Evolutionary conservation across 2,329 filamentous ascomycete genomes (phyloP).

Genomic region (Colletotrichum costaricense): DNA sequence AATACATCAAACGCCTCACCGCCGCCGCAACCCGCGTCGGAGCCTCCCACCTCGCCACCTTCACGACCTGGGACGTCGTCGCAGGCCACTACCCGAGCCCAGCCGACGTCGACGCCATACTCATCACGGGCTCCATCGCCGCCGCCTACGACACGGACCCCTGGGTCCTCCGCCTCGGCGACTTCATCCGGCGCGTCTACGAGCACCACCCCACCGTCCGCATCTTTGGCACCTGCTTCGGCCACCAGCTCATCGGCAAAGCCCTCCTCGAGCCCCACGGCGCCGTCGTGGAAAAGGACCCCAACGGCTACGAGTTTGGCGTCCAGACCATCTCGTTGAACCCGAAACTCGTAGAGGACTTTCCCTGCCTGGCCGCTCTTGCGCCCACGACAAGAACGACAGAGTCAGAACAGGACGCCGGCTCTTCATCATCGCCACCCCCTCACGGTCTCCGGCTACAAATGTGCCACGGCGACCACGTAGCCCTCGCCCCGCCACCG

Average conservation of each 20-base stretch:
- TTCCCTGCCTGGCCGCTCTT: constrained; percentile 47
- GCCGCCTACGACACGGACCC: constrained; percentile 55
- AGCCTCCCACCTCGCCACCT: constrained; percentile 25
- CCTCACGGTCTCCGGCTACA: constrained; percentile 48
- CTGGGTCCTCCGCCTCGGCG: constrained; percentile 57
- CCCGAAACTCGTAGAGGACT: constrained; percentile 52
- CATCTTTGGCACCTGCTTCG: constrained; percentile 59
- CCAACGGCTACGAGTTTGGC: constrained; percentile 58
- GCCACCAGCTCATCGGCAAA: constrained; percentile 59
- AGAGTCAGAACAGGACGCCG: too few relatives aligned
- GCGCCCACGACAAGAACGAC: background rate
- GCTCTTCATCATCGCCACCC: too few relatives aligned
- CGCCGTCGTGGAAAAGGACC: constrained; percentile 47
- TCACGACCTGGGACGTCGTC: constrained; percentile 46
- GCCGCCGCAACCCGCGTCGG: background rate
- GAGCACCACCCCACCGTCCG: constrained; percentile 43
- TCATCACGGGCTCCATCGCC: constrained; percentile 49
- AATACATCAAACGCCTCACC: constrained; percentile 17
- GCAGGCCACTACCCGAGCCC: constrained; percentile 42
- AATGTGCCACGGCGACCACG: constrained; percentile 60
- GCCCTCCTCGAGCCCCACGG: constrained; percentile 44
- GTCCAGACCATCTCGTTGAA: constrained; percentile 54
- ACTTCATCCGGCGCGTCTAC: constrained; percentile 48
- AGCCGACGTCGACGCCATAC: constrained; percentile 43
- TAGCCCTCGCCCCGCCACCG: constrained; percentile 32